Evolutionary conservation across 2,329 filamentous ascomycete species (phyloP).

Genomic region (Arthroderma sp.): DNA sequence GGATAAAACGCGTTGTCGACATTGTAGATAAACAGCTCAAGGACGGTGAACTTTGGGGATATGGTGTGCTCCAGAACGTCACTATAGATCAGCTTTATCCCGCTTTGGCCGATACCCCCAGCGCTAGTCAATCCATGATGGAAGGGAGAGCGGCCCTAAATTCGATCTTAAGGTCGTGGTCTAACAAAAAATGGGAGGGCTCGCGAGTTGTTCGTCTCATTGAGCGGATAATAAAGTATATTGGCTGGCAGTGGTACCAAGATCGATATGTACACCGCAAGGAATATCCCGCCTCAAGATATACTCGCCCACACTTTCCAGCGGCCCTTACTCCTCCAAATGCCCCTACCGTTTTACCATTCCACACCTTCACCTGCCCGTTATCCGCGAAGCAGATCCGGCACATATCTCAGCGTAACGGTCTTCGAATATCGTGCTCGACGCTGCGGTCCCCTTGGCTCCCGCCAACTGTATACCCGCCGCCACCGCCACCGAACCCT

Average conservation of each 20-base stretch:
- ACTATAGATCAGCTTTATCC: slow-evolving; percentile 39
- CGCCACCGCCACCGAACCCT: slow-evolving; percentile 67
- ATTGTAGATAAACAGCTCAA: slow-evolving; percentile 79
- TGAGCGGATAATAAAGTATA: slow-evolving; percentile 66
- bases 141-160: slow-evolving; percentile 19
- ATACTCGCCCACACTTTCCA: slow-evolving; percentile 62
- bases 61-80: slow-evolving; percentile 49
- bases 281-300: slow-evolving; percentile 45
- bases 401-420: slow-evolving; percentile 89
- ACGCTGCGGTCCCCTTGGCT: slow-evolving; percentile 82
- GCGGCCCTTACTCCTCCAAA: slow-evolving; percentile 61
- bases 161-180: slow-evolving; percentile 44
- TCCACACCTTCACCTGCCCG: slow-evolving; percentile 94
- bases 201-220: slow-evolving; percentile 69
- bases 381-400: slow-evolving; percentile 83
- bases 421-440: slow-evolving; percentile 79
- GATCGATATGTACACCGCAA: slow-evolving; percentile 57
- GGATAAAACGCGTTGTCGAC: slow-evolving; percentile 79
- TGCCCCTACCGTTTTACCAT: slow-evolving; percentile 87
- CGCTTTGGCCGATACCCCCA: slow-evolving; percentile 29
- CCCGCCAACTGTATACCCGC: slow-evolving; percentile 64
- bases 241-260: slow-evolving; percentile 76
- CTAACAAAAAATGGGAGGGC: slow-evolving; percentile 72
- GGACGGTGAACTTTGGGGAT: slow-evolving; percentile 78
- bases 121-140: slow-evolving; percentile 18